Percentiles rank a stretch among this genome's conserved stretches.
Conservation (phyloP, 2,329 filamentous ascomycete genomes). For the Penicillium sp. region DNA sequence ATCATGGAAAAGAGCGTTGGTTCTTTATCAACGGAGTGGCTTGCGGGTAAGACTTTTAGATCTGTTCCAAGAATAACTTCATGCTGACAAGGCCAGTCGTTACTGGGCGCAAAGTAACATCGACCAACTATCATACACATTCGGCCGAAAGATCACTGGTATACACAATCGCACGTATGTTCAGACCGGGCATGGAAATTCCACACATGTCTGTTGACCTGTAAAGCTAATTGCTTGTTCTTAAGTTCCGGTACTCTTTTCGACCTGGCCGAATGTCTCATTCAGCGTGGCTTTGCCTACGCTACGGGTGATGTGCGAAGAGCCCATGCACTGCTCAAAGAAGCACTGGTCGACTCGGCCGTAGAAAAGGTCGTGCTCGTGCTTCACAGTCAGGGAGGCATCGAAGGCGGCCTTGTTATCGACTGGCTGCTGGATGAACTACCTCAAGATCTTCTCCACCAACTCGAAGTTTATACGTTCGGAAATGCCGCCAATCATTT, state of each 20-base stretch:
- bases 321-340: constrained; percentile 64
- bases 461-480: constrained; percentile 76
- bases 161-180: constrained; percentile 72
- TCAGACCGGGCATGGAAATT: neutral
- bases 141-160: constrained; percentile 69
- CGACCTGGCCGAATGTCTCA: constrained; percentile 74
- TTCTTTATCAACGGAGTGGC: constrained; percentile 76
- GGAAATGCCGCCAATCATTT: constrained; percentile 79
- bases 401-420: constrained; percentile 70
- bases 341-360: constrained; percentile 61
- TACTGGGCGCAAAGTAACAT: constrained; percentile 72
- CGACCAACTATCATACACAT: constrained; percentile 70
- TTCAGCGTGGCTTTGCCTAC: constrained; percentile 74
- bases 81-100: constrained; percentile 32
- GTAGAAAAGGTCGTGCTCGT: constrained; percentile 73
- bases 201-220: accelerated
- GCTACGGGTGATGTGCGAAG: constrained; percentile 66
- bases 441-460: constrained; percentile 64
- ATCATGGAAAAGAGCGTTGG: constrained; percentile 68
- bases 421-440: constrained; percentile 77
- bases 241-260: constrained; percentile 65
- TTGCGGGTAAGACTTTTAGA: constrained; percentile 27
- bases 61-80: constrained; percentile 43
- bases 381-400: constrained; percentile 75
- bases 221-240: neutral